Base-by-base conservation (phyloP, 306 rosid genomes). In the Vachellia pachyceras region DNA sequence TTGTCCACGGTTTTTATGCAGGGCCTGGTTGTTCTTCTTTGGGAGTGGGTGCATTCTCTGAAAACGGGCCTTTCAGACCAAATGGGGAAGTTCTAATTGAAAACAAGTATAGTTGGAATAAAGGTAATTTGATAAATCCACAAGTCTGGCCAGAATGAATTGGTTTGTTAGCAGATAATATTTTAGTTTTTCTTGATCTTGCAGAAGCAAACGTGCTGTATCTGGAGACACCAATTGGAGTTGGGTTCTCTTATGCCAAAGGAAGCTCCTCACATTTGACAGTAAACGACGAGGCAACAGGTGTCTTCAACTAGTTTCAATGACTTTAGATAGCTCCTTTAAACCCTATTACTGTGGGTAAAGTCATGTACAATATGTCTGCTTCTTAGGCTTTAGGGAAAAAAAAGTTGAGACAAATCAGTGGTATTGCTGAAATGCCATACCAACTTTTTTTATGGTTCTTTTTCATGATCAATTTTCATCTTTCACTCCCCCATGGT, bases 1-100 rank as follows among this genome's bases (percentile, higher is more conserved):
- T 78, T n/a, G 12, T 70, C 33, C 52, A 2, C 78, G 54, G 60
- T 77, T 58, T 66, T 20, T 35, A 35, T 79, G 25, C 72, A 92
- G 97, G 98, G 47, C 98, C 98, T 70, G 98, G 98, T 70, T 94
- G 98, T 82, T 94, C 98, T 65, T 94, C 98, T 66, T 64, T 94
- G 10, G 98, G 98, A 69, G 98, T 83, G 0, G 98, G 98, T 25
- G 98, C 97, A 39, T 91, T 94, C 82, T 84, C 93, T 40, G 98
- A 90, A 82, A 89, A 94, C 84, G 98, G 97, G 68, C 98, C 98
- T 9, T 94, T 94, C 36, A 90, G 92, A 79, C 94, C 94, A 79
- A 86, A 90, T 80, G 98, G 89, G 47, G 82, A 91, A 37, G 78
- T 64, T 79, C 83, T 94, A 40, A 83, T 81, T 10, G 82, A 83